These are phyloP conservation scores for Ophiocordyceps camponoti-leonardi DNA, from an alignment of 2,329 filamentous ascomycete genomes.

Conservation along the genomic window DNA sequence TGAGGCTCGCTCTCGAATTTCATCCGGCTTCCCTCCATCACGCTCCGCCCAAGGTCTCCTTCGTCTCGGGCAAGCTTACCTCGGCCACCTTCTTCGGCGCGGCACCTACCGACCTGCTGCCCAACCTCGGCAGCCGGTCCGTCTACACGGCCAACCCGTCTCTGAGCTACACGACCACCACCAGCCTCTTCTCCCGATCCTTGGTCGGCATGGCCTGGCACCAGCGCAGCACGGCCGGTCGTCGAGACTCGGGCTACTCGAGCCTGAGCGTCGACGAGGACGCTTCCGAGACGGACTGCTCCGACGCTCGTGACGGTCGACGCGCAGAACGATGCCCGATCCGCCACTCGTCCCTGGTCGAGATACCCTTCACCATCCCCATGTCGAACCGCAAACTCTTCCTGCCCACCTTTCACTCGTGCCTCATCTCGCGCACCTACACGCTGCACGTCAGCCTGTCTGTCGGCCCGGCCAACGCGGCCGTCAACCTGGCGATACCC, in stretches of 20 bases:
- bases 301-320: conserved; percentile 7
- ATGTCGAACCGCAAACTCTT: conserved; percentile 29
- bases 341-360: conserved; percentile 23
- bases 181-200: conserved; percentile 19
- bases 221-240: conserved; percentile 12
- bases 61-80: conserved; percentile 30
- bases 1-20: conserved; percentile 29
- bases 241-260: conserved; percentile 37
- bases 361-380: conserved; percentile 31
- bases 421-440: conserved; percentile 38
- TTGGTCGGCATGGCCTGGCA: conserved; percentile 24
- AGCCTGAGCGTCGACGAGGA: conserved; percentile 20
- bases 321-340: conserved; percentile 13
- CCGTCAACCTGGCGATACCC: conserved; percentile 27
- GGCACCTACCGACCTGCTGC: conserved; percentile 25
- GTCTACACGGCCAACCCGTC: conserved; percentile 22
- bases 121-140: conserved; percentile 30
- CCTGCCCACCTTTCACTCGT: conserved; percentile 40
- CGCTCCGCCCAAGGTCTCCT: conserved; percentile 28
- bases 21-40: conserved; percentile 24
- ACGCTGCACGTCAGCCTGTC: conserved; percentile 28
- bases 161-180: conserved; percentile 28
- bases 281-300: conserved; percentile 16
- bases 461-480: conserved; percentile 22
- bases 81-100: conserved; percentile 35